A percentile compares a stretch with the other conserved stretches of the same genome.
These are phyloP conservation scores for Fusarium buxicola DNA, from an alignment of 2,329 filamentous ascomycete genomes.

Conservation along the genomic window DNA sequence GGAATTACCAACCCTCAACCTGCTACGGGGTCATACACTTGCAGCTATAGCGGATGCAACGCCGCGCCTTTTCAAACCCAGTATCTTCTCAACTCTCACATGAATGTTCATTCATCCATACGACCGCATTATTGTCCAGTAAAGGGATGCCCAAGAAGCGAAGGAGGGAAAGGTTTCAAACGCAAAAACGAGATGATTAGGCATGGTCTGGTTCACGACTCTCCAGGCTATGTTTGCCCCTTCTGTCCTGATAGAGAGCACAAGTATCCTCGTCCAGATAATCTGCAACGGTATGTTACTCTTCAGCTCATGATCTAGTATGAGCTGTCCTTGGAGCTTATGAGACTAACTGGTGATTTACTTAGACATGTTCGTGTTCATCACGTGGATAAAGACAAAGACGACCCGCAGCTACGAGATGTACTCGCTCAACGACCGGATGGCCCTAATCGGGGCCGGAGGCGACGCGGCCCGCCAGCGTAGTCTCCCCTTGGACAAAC, in stretches of 20 bases:
- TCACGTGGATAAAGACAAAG: conserved; percentile 88
- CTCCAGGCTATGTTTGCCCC: conserved; percentile 94
- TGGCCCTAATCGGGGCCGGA: conserved; percentile 82
- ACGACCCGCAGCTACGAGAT: conserved; percentile 82
- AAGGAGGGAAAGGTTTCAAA: conserved; percentile 76
- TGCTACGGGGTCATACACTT: conserved; percentile 67
- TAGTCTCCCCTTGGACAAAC: conserved; percentile 26
- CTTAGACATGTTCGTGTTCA: conserved; percentile 90
- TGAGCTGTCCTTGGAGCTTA: neutral
- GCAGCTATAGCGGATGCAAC: conserved; percentile 71
- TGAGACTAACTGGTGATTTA: conserved; percentile 24
- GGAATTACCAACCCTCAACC: conserved; percentile 64
- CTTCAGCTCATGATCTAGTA: neutral
- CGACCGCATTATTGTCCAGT: conserved; percentile 75
- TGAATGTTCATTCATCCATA: conserved; percentile 75
- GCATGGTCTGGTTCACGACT: conserved; percentile 89
- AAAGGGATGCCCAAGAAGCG: conserved; percentile 69
- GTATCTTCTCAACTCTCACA: conserved; percentile 82
- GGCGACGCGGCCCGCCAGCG: conserved; percentile 69
- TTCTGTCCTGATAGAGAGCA: conserved; percentile 96
- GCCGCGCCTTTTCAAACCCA: conserved; percentile 82
- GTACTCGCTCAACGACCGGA: conserved; percentile 89
- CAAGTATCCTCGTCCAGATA: conserved; percentile 94
- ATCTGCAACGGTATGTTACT: conserved; percentile 81
- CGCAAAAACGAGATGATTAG: conserved; percentile 80